Evolutionary conservation across 805 yeast genomes (phyloP).

Genomic region (baker's yeast (Saccharomyces cerevisiae)): DNA sequence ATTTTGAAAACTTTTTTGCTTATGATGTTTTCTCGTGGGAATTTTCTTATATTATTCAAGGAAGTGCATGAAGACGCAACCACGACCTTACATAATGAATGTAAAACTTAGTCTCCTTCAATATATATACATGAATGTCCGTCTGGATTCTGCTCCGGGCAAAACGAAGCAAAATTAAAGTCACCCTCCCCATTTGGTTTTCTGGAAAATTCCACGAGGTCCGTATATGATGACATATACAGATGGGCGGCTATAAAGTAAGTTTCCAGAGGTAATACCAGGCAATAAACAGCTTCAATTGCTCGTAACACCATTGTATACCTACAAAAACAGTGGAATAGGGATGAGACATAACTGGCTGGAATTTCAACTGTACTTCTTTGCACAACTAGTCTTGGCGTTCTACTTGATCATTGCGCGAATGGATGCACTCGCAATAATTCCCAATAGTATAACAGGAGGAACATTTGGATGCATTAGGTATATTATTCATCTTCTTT

Average conservation of each 20-base stretch:
- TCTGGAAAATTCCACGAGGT: neutral
- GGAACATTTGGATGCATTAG: neutral
- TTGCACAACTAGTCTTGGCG: neutral
- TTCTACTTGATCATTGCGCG: neutral
- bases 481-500: neutral
- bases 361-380: neutral
- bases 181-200: neutral
- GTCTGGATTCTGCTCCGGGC: neutral
- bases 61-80: neutral
- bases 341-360: neutral
- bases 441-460: neutral
- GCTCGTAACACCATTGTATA: neutral
- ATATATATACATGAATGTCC: neutral
- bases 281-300: neutral
- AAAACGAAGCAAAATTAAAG: neutral
- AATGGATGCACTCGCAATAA: neutral
- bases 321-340: neutral
- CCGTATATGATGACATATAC: neutral
- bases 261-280: neutral
- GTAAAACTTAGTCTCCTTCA: neutral
- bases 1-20: conserved; percentile 2
- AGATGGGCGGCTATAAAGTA: neutral
- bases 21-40: neutral
- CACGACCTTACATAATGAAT: neutral
- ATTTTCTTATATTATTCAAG: neutral